phyloP scores from a whole-genome alignment of 257 asterid genomes.

The Cinchona pubescens region DNA sequence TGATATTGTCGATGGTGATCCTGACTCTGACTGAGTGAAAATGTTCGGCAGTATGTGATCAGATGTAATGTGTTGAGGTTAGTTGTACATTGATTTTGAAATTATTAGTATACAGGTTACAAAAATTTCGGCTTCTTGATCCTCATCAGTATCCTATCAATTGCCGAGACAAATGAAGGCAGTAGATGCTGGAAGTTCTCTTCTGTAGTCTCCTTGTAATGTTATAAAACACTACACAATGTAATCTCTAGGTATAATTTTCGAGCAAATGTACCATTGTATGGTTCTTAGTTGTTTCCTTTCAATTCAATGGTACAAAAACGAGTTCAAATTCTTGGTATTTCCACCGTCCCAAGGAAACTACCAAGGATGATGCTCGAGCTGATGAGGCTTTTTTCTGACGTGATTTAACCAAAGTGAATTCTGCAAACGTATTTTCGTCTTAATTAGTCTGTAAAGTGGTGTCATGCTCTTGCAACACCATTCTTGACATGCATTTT shows the following conservation, averaged over 20 bases:
- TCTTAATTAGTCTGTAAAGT: too few relatives aligned
- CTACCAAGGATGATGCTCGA: background rate
- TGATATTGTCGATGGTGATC: slow-evolving; percentile 71
- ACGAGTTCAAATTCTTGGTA: background rate
- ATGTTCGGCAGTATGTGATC: background rate
- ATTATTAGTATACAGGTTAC: background rate
- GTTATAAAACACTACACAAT: background rate
- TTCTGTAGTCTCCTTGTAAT: background rate
- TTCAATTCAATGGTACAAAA: background rate
- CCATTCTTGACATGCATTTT: background rate
- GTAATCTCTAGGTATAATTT: background rate
- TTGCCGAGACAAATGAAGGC: background rate
- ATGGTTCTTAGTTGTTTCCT: background rate
- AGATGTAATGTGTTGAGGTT: background rate
- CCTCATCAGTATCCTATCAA: background rate
- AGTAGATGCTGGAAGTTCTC: background rate
- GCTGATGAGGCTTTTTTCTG: background rate
- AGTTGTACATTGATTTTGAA: background rate
- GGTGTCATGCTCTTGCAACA: background rate
- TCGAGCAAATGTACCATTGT: background rate
- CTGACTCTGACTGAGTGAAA: slow-evolving; percentile 55
- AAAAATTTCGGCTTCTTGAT: background rate
- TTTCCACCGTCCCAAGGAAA: background rate
- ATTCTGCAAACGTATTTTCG: too few relatives aligned
- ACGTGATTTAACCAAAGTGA: too few relatives aligned